Evolutionary conservation across 2,329 filamentous ascomycete genomes (phyloP).

Genomic region (Diaporthe sp.): DNA sequence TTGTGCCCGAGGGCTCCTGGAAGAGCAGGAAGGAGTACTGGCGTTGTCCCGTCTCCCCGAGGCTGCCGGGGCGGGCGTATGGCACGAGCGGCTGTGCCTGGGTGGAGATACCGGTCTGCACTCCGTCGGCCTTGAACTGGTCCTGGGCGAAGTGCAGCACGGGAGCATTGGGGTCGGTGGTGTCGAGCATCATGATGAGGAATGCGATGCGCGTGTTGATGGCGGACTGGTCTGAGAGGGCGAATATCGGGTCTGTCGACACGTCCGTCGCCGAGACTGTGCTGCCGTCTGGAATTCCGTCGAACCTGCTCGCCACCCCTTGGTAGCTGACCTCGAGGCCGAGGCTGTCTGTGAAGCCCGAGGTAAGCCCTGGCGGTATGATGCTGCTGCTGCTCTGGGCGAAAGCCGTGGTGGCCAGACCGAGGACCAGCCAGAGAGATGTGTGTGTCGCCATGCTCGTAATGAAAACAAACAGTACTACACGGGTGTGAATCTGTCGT

Average conservation of each 20-base stretch:
- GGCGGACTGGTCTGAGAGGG: slow-evolving; percentile 14
- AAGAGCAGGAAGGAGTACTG: slow-evolving; percentile 29
- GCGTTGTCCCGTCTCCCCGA: slow-evolving; percentile 23
- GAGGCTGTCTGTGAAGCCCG: neutral
- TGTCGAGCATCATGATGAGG: slow-evolving; percentile 30
- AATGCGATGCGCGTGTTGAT: slow-evolving; percentile 17
- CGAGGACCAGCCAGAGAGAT: slow-evolving; percentile 1
- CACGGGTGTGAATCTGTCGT: slow-evolving; percentile 6
- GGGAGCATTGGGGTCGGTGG: neutral
- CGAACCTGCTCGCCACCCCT: slow-evolving; percentile 8
- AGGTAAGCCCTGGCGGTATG: neutral
- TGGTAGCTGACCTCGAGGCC: slow-evolving; percentile 24
- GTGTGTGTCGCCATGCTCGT: neutral
- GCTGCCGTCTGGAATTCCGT: slow-evolving; percentile 10
- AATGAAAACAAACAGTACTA: neutral
- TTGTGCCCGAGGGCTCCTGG: neutral
- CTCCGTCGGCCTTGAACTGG: slow-evolving; percentile 20
- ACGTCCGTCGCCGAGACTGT: neutral
- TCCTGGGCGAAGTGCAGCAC: slow-evolving; percentile 28
- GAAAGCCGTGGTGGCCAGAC: neutral
- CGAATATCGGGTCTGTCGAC: slow-evolving; percentile 1
- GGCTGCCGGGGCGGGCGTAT: slow-evolving; percentile 10
- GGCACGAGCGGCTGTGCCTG: slow-evolving; percentile 21
- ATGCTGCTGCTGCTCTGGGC: neutral
- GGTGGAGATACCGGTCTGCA: slow-evolving; percentile 12